Conservation (phyloP, 495 filamentous ascomycete species). For the Penicillium atrosanguineum region DNA sequence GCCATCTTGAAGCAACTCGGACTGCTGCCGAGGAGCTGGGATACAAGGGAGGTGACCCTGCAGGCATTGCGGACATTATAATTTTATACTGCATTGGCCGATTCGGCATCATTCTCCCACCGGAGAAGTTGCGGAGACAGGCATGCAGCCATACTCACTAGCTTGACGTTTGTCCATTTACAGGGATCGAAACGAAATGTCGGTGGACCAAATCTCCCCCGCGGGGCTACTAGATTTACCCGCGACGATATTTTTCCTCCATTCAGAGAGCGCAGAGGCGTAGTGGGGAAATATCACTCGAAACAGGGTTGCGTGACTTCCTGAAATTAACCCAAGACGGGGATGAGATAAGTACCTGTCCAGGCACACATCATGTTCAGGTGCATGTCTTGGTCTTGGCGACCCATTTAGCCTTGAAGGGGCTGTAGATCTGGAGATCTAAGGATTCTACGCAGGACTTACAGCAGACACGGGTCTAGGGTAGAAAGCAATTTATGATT, state of each 20-base stretch:
- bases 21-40: slow-evolving; percentile 1
- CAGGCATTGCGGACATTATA: background rate
- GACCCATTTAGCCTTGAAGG: no score
- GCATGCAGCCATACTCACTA: background rate
- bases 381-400: no score
- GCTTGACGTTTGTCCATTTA: background rate
- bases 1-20: slow-evolving; percentile 11
- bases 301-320: background rate
- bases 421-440: background rate
- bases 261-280: slow-evolving; percentile 8
- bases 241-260: slow-evolving; percentile 22
- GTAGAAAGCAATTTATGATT: background rate
- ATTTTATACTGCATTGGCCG: slow-evolving; percentile 1
- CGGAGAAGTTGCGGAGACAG: slow-evolving; percentile 4
- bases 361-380: no score
- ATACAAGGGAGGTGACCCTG: background rate
- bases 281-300: background rate
- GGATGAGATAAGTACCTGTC: background rate
- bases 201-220: slow-evolving; percentile 1
- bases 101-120: background rate
- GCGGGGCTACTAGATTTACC: background rate
- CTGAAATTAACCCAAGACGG: background rate
- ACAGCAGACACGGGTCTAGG: background rate
- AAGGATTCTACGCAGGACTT: background rate
- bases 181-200: slow-evolving; percentile 7